Conservation (phyloP, 2,329 filamentous ascomycete genomes). For the Colletotrichum acutatum region DNA sequence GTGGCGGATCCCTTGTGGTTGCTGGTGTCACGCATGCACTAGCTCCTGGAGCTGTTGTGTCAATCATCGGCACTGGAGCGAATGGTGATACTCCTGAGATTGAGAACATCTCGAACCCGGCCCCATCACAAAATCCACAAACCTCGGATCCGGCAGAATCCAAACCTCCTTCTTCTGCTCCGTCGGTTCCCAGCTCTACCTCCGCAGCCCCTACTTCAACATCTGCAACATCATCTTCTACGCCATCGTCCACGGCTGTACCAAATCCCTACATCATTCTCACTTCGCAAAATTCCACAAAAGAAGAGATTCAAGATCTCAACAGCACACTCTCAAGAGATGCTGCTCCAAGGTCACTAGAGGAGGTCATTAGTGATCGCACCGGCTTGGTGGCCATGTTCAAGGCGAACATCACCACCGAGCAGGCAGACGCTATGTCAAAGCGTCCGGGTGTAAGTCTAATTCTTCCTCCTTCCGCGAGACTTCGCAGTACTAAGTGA, state of each 20-base stretch:
- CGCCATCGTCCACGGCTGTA: background rate
- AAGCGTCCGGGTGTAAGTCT: background rate
- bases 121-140: background rate
- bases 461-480: too few relatives aligned
- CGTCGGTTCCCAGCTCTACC: background rate
- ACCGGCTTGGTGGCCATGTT: constrained; percentile 14
- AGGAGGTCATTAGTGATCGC: background rate
- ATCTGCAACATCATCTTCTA: background rate
- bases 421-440: background rate
- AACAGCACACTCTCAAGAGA: background rate
- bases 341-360: background rate
- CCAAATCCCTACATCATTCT: background rate
- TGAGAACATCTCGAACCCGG: constrained; percentile 1
- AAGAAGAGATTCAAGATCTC: background rate
- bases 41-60: constrained; percentile 9
- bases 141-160: background rate
- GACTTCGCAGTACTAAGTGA: background rate
- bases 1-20: constrained; percentile 1
- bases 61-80: background rate
- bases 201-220: background rate
- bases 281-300: background rate
- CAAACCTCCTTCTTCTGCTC: background rate
- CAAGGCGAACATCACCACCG: constrained; percentile 5
- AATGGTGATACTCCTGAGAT: constrained; percentile 11
- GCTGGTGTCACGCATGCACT: background rate